Base-by-base conservation (phyloP, 345 rosid genomes). In the Eucalyptus pauciflora region DNA sequence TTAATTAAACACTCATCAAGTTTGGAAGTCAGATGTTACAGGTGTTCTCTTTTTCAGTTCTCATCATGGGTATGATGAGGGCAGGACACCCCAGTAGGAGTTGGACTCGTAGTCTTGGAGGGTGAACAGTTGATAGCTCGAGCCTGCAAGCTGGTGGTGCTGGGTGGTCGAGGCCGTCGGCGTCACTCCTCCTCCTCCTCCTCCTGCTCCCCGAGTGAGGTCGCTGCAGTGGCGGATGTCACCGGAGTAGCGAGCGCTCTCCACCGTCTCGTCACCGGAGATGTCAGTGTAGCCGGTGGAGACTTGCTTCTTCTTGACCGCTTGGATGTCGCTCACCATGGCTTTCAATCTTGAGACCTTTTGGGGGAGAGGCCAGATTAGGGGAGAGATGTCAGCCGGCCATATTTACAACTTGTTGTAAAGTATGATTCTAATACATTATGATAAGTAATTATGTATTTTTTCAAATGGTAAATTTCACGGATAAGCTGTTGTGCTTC, bases 191-290 rank as follows among this genome's bases (percentile, higher is more conserved):
- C 87, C 88, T 67, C 87, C 88, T 67, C 62, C 89, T 27, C 41
- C 88, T 31, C 15, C 33, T 49, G 83, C 88, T 48, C 88, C 50
- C 25, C 52, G 71, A 86, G 87, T 31, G 18, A 86, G 86, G 60
- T 58, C 54, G 87, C 62, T 86, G 80, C 86, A 71, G 0, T 91
- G 89, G 92, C 91, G 87, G 17, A 92, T 79, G 56, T 69, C 87
- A 49, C 91, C 86, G 7, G 91, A 91, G 62, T 86, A 91, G 10
- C 94, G 92, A 60, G 94, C 92, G 93, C 95, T 95, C 62, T 93
- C 97, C 29, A 91, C 95, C 11, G 95, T 96, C 90, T 95, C 97
- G 15, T 94, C 95, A 3, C 95, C 95, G 4, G 98, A 94, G n/a
- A 93, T 85, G 16, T 96, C 95, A 2, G 95, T 92, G 92, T 93